Evolutionary conservation across 1,284 basidiomycete genomes (phyloP).

Genomic region (Flammula alnicola): DNA sequence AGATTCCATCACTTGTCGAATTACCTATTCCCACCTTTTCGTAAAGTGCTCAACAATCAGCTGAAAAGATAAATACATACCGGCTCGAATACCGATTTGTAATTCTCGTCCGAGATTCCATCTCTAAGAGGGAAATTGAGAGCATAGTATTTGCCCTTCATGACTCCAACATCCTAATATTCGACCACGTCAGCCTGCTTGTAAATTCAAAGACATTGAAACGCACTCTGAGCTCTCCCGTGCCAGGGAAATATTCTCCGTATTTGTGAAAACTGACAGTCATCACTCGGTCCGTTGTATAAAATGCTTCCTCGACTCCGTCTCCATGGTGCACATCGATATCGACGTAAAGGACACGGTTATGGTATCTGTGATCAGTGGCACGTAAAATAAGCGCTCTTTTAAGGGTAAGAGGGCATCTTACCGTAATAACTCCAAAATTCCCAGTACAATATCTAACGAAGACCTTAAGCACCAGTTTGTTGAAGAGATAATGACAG

Average conservation of each 20-base stretch:
- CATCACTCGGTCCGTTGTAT: slow-evolving; percentile 99
- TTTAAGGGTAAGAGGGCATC: slow-evolving; percentile 16
- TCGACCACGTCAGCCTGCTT: too few species aligned
- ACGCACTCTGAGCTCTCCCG: slow-evolving; percentile 89
- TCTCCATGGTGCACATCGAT: slow-evolving; percentile 99
- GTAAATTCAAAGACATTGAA: not conserved
- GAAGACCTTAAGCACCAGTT: not conserved
- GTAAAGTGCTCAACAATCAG: not conserved
- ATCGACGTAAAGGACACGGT: slow-evolving; percentile 96
- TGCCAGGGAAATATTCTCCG: slow-evolving; percentile 99
- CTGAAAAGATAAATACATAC: slow-evolving; percentile 50
- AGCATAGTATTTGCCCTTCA: slow-evolving; percentile 92
- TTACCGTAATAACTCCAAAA: slow-evolving; percentile 89
- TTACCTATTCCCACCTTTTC: slow-evolving; percentile 64
- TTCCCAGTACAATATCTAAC: slow-evolving; percentile 93
- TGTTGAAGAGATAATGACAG: slow-evolving; percentile 31
- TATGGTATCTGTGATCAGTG: slow-evolving; percentile 74
- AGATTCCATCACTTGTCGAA: slow-evolving; percentile 92
- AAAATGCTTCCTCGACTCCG: slow-evolving; percentile 99
- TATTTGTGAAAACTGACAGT: slow-evolving; percentile 99
- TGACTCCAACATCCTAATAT: slow-evolving; percentile 84
- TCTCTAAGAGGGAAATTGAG: slow-evolving; percentile 96
- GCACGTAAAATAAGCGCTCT: not conserved
- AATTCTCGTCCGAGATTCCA: slow-evolving; percentile 95
- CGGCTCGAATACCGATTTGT: slow-evolving; percentile 95